Conservation (phyloP, 1,284 basidiomycete species). For the Boletus mariae region DNA sequence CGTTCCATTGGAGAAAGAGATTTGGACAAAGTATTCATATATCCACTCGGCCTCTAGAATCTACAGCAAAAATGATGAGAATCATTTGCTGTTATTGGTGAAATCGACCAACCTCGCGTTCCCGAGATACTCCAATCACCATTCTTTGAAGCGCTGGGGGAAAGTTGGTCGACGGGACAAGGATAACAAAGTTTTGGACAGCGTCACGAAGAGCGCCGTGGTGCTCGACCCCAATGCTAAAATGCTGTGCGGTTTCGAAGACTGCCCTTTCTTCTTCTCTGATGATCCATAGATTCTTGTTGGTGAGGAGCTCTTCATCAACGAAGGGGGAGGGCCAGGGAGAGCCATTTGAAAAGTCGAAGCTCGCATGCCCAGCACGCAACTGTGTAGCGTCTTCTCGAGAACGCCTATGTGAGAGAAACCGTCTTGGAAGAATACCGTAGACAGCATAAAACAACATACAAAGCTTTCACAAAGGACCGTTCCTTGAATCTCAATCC, state of each 20-base stretch:
- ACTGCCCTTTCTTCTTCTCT: slow-evolving; percentile 19
- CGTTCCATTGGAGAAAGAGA: slow-evolving; percentile 16
- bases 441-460: neutral
- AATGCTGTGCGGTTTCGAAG: slow-evolving; percentile 13
- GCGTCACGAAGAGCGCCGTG: slow-evolving; percentile 1
- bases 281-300: slow-evolving; percentile 12
- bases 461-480: slow-evolving; percentile 18
- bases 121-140: neutral
- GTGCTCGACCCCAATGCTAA: neutral
- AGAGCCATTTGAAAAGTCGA: neutral
- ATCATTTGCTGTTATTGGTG: too few relatives aligned
- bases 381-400: slow-evolving; percentile 6
- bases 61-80: neutral
- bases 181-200: slow-evolving; percentile 12
- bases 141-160: slow-evolving; percentile 2
- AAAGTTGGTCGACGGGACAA: slow-evolving; percentile 15
- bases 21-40: slow-evolving; percentile 20
- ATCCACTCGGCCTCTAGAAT: slow-evolving; percentile 4
- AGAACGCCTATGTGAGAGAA: slow-evolving; percentile 3
- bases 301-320: slow-evolving; percentile 1
- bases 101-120: neutral
- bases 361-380: neutral
- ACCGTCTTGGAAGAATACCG: neutral
- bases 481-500: slow-evolving; percentile 27
- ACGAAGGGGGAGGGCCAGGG: slow-evolving; percentile 4